Conservation (phyloP, 352 stramenopile genomes). For the Pythium myriotylum region DNA sequence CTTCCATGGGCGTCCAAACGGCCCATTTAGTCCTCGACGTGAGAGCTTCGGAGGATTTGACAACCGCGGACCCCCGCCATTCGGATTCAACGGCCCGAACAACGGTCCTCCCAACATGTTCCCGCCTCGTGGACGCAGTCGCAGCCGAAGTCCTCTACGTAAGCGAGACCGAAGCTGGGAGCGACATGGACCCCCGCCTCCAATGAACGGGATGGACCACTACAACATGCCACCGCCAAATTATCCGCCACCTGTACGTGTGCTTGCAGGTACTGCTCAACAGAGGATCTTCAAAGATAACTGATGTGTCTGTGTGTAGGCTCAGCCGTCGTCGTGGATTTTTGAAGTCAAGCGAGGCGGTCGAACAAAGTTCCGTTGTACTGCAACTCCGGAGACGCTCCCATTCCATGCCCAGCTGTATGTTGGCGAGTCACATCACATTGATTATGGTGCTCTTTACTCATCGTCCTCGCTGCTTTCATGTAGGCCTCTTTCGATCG, state of each 20-base stretch:
- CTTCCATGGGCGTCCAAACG: conserved; percentile 11
- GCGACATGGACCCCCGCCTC: conserved; percentile 2
- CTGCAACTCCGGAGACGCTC: conserved; percentile 36
- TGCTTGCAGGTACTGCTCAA: no score
- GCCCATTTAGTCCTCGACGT: conserved; percentile 8
- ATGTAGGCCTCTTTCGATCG: conserved; percentile 55
- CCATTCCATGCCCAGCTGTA: conserved; percentile 36
- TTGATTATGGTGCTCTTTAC: neutral
- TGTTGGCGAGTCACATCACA: conserved; percentile 28
- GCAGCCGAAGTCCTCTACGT: conserved; percentile 29
- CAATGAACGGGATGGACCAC: conserved; percentile 8
- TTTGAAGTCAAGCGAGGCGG: conserved; percentile 60
- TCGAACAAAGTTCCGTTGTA: conserved; percentile 51
- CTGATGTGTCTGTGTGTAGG: conserved; percentile 16
- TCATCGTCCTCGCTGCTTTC: neutral
- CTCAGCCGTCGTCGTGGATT: conserved; percentile 30
- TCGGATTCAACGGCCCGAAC: conserved; percentile 12
- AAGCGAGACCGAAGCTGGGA: conserved; percentile 32
- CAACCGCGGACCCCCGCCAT: conserved; percentile 12
- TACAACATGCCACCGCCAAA: conserved; percentile 10
- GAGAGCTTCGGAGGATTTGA: conserved; percentile 21
- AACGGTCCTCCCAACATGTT: conserved; percentile 12
- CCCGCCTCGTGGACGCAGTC: conserved; percentile 25
- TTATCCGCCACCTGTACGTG: conserved; percentile 2
- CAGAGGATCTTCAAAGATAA: no score